Conservation (phyloP, 148 eudicot genomes). For the Camellia lanceoleosa region DNA sequence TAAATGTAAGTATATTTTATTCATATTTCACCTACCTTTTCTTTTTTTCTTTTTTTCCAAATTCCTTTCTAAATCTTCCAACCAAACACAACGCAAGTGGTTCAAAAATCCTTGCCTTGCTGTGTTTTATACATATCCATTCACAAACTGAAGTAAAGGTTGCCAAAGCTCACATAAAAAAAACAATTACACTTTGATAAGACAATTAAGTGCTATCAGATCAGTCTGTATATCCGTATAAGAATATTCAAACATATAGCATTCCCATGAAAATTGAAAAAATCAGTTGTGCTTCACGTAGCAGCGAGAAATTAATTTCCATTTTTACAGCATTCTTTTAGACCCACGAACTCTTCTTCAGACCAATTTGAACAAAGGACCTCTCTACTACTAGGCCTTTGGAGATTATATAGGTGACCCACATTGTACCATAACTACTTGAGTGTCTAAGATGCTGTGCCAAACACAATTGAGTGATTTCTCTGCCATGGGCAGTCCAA, state of each 20-base stretch:
- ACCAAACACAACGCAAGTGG: too few relatives aligned
- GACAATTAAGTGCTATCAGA: not conserved
- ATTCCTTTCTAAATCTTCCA: too few relatives aligned
- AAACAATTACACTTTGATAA: not conserved
- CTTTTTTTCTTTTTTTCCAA: too few relatives aligned
- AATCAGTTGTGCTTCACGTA: not conserved
- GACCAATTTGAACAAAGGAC: not conserved
- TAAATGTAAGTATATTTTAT: too few relatives aligned
- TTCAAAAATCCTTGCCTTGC: constrained; percentile 1
- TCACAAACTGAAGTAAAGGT: not conserved
- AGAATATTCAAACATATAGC: not conserved
- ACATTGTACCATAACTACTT: not conserved
- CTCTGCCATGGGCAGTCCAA: not conserved
- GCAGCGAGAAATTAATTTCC: too few relatives aligned
- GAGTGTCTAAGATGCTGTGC: not conserved
- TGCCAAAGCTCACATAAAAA: not conserved
- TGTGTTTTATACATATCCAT: not conserved
- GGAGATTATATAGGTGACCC: not conserved
- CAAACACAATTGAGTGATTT: not conserved
- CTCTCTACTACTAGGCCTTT: not conserved
- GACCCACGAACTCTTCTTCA: not conserved
- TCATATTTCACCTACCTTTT: too few relatives aligned
- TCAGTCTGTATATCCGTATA: not conserved
- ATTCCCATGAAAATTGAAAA: not conserved
- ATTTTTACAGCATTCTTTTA: too few relatives aligned